Conservation (phyloP, 2,329 filamentous ascomycete genomes). For the Aspergillus puulaauensis region DNA sequence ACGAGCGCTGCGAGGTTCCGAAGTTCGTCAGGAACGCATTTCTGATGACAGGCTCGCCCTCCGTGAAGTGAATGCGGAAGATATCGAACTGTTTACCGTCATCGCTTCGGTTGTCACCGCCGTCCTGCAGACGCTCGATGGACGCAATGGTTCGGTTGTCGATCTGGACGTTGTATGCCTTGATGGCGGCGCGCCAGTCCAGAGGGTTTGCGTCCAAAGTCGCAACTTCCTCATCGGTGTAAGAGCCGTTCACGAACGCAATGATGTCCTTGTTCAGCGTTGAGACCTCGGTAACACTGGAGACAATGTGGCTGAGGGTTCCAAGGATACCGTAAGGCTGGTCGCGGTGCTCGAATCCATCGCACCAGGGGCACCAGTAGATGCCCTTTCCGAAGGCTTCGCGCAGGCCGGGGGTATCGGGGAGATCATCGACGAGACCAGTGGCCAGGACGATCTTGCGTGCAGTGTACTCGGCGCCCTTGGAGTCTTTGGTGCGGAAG, state of each 20-base stretch:
- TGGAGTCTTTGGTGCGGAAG: conserved; percentile 47
- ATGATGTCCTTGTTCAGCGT: conserved; percentile 58
- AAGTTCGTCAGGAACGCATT: conserved; percentile 56
- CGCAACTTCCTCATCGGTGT: conserved; percentile 38
- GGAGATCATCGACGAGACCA: conserved; percentile 57
- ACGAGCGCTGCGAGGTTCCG: conserved; percentile 49
- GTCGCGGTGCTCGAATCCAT: conserved; percentile 62
- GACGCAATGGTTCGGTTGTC: conserved; percentile 56
- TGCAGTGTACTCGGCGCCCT: conserved; percentile 42
- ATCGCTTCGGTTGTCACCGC: conserved; percentile 27
- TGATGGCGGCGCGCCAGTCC: conserved; percentile 44
- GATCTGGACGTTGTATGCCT: conserved; percentile 49
- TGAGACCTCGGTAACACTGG: conserved; percentile 51
- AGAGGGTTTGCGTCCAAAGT: conserved; percentile 42
- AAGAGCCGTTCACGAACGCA: conserved; percentile 61
- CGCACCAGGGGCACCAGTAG: conserved; percentile 66
- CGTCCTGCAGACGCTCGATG: conserved; percentile 49
- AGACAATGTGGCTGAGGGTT: conserved; percentile 45
- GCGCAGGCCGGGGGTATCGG: conserved; percentile 53
- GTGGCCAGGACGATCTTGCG: conserved; percentile 60
- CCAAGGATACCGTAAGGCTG: conserved; percentile 57
- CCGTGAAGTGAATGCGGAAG: conserved; percentile 55
- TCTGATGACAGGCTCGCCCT: conserved; percentile 47
- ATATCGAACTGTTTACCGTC: conserved; percentile 49
- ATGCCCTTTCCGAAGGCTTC: conserved; percentile 61